These are phyloP conservation scores for Trichosporon sp. DNA, from an alignment of 1,284 basidiomycete genomes.

Conservation along the genomic window DNA sequence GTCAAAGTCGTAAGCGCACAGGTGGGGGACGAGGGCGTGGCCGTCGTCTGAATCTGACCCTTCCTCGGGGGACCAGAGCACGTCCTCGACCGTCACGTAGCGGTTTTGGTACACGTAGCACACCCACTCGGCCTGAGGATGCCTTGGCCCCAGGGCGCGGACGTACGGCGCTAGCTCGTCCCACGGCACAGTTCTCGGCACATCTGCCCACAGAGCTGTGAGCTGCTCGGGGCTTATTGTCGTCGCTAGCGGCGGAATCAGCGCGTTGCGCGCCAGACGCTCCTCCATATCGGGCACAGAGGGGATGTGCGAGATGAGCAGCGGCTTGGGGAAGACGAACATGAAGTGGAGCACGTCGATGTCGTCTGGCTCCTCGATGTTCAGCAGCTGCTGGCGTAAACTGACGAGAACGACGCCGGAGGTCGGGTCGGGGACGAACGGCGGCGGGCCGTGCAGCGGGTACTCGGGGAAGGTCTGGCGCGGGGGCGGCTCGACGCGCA, in stretches of 20 bases:
- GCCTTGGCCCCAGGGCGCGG: conserved; percentile 36
- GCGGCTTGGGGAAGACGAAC: conserved; percentile 32
- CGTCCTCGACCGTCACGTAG: conserved; percentile 26
- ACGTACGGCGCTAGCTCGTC: conserved; percentile 35
- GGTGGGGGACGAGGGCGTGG: conserved; percentile 15
- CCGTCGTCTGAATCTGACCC: background rate
- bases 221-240: background rate
- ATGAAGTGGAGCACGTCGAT: conserved; percentile 14
- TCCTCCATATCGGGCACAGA: background rate
- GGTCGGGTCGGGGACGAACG: conserved; percentile 37
- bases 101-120: conserved; percentile 47
- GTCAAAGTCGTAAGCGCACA: conserved; percentile 44
- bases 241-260: conserved; percentile 1
- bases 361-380: conserved; percentile 24
- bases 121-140: conserved; percentile 33
- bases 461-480: conserved; percentile 34
- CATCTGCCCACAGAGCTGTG: background rate
- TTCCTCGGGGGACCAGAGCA: background rate
- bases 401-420: conserved; percentile 40
- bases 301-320: conserved; percentile 37
- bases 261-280: background rate
- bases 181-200: conserved; percentile 23
- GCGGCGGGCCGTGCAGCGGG: conserved; percentile 26
- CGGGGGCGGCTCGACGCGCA: conserved; percentile 46
- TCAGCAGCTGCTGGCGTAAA: conserved; percentile 29